Percentiles rank a stretch among this genome's conserved stretches.
phyloP scores from a whole-genome alignment of 2,329 filamentous ascomycete genomes.

The Rosellinia necatrix region DNA sequence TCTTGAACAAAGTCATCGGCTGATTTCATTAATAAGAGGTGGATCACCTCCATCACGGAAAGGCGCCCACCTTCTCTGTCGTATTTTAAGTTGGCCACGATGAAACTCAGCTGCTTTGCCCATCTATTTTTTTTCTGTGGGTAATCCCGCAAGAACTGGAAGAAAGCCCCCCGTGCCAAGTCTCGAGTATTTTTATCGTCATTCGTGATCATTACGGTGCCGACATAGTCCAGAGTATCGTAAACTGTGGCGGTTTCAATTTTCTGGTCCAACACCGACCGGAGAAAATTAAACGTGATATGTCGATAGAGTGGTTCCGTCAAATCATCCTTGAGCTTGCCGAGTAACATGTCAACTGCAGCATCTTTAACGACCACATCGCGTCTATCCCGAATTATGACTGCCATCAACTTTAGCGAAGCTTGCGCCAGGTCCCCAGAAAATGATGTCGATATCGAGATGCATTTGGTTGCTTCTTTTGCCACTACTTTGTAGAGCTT shows the following conservation, averaged over 20 bases:
- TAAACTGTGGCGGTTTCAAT: conserved; percentile 88
- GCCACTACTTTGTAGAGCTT: conserved; percentile 76
- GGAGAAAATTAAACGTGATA: conserved; percentile 91
- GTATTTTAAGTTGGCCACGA: conserved; percentile 90
- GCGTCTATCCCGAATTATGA: conserved; percentile 80
- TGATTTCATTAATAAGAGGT: conserved; percentile 84
- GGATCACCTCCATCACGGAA: conserved; percentile 90
- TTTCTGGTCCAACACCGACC: conserved; percentile 82
- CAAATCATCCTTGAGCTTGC: conserved; percentile 82
- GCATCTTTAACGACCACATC: conserved; percentile 78
- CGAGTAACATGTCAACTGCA: conserved; percentile 80
- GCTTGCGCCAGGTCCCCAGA: conserved; percentile 85
- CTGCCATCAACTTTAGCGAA: conserved; percentile 83
- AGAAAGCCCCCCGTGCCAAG: conserved; percentile 84
- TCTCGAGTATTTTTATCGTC: conserved; percentile 88
- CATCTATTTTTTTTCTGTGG: conserved; percentile 89
- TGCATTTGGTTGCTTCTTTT: conserved; percentile 80
- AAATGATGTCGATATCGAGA: conserved; percentile 77
- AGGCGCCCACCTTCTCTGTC: conserved; percentile 85
- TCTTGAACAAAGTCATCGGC: conserved; percentile 82
- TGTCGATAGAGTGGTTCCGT: conserved; percentile 92
- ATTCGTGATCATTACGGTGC: conserved; percentile 93
- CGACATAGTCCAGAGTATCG: conserved; percentile 86
- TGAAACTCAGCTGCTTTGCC: conserved; percentile 85
- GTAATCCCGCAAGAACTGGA: conserved; percentile 93